phyloP scores from a whole-genome alignment of 352 stramenopile species.

The Blastocystis sp. region DNA sequence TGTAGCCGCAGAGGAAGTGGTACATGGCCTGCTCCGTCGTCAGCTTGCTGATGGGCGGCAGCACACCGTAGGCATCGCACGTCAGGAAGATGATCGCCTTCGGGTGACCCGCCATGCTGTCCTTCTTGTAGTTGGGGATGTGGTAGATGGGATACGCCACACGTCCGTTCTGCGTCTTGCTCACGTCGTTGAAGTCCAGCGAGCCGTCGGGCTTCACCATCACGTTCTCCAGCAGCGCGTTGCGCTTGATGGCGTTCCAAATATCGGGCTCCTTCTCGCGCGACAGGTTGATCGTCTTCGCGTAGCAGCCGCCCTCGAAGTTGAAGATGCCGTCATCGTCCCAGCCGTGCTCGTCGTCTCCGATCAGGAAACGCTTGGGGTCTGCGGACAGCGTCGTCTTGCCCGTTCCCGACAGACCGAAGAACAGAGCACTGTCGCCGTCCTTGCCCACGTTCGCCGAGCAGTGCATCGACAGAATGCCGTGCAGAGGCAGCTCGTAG shows the following conservation, averaged over 20 bases:
- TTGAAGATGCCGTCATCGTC: constrained; percentile 90
- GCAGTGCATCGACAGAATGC: constrained; percentile 93
- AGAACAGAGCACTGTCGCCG: constrained; percentile 89
- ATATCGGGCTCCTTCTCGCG: constrained; percentile 91
- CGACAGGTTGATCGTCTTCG: constrained; percentile 91
- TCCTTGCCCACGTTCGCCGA: constrained; percentile 88
- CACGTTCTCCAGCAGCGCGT: constrained; percentile 90
- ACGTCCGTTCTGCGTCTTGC: constrained; percentile 90
- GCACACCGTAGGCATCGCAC: constrained; percentile 90
- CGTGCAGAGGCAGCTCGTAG: constrained; percentile 85
- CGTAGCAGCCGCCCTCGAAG: constrained; percentile 96
- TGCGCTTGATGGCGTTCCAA: constrained; percentile 85
- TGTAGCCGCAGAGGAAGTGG: constrained; percentile 93
- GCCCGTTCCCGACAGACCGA: constrained; percentile 80
- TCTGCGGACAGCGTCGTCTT: constrained; percentile 77
- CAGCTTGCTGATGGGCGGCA: constrained; percentile 86
- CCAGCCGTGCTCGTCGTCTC: constrained; percentile 89
- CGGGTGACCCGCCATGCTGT: constrained; percentile 78
- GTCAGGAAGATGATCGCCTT: constrained; percentile 92
- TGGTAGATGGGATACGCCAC: constrained; percentile 97
- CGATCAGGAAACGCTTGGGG: constrained; percentile 78
- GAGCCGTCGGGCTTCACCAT: constrained; percentile 68
- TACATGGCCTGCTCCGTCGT: constrained; percentile 85
- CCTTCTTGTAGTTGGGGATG: constrained; percentile 82
- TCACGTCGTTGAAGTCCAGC: constrained; percentile 85